phyloP scores from a whole-genome alignment of 805 yeast genomes.

The Wickerhamomyces strasburgensis region DNA sequence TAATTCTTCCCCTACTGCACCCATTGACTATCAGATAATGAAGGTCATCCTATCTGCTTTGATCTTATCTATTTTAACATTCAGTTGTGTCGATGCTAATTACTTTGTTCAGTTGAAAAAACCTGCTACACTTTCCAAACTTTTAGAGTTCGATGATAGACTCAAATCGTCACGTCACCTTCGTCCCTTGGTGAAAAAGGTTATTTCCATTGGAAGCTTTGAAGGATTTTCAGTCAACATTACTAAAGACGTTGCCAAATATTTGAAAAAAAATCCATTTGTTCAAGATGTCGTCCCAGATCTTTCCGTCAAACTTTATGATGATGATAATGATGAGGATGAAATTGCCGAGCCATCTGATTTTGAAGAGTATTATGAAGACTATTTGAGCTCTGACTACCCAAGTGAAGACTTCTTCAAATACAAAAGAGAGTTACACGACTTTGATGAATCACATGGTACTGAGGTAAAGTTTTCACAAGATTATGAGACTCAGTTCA shows the following conservation, averaged over 20 bases:
- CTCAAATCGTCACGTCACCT: slow-evolving; percentile 35
- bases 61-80: background rate
- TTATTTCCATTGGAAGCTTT: slow-evolving; percentile 64
- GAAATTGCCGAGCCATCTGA: too few relatives aligned
- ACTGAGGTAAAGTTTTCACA: background rate
- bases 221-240: slow-evolving; percentile 66
- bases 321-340: slow-evolving; percentile 29
- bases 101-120: slow-evolving; percentile 24
- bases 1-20: too few relatives aligned
- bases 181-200: slow-evolving; percentile 41
- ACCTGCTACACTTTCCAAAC: slow-evolving; percentile 19
- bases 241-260: slow-evolving; percentile 40
- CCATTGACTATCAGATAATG: too few relatives aligned
- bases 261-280: slow-evolving; percentile 52
- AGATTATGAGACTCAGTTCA: slow-evolving; percentile 28
- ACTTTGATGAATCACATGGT: slow-evolving; percentile 1
- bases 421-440: too few relatives aligned
- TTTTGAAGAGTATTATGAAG: slow-evolving; percentile 21
- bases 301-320: slow-evolving; percentile 52
- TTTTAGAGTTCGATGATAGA: slow-evolving; percentile 19
- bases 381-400: slow-evolving; percentile 22
- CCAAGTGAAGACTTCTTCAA: slow-evolving; percentile 10
- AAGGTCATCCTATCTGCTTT: too few relatives aligned
- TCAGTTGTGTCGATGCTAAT: slow-evolving; percentile 11
- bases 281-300: slow-evolving; percentile 71